Base-by-base conservation (phyloP, 2,329 filamentous ascomycete species). In the Aspergillus unguis region DNA sequence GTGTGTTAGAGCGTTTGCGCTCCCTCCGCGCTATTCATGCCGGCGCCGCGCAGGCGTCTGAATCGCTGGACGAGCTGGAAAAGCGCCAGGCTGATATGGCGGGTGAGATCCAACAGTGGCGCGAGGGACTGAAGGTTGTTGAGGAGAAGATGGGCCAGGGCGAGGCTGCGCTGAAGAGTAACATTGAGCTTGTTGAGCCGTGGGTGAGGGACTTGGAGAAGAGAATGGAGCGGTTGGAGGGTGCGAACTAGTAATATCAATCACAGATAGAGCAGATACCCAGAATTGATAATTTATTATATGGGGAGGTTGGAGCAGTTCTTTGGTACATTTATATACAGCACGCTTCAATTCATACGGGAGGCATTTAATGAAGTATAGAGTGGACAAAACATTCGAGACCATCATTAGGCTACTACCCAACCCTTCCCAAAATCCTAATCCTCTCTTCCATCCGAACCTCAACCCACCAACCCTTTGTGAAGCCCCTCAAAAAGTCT, bases 151-250 rank as follows among this genome's bases (percentile, higher is more conserved):
- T 97, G 64, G 78, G 78, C 56, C 81, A 87, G 54, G 85, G 87
- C 3, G 86, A 88, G 65, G 76, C 77, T 28, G 80, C 84, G 3
- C 87, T 95, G 76, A 83, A 83, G 59, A 82, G 80, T 46, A 99
- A 99, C 71, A 85, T 92, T 71, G 85, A 87, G 62, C 81, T 88
- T n/a, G 86, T 97, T 56, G 88, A 92, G 60, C 84, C 83, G 37
- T 96, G 92, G 90, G 89, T 97, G 4, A 89, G 88, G 70, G 89
- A 87, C 52, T 73, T 99, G 50, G 92, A 97, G 74, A 82, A 78
- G 63, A 87, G 88, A 71, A 80, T 96, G 69, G 80, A 80, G 55
- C 80, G 80, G 61, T 69, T 87, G 66, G 76, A 76, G 54, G 77
- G 63, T 11, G 29, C n/a, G 5, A 35, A 42, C 7, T 49, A 32